phyloP scores from a whole-genome alignment of 2,329 filamentous ascomycete genomes.

The Fusarium virguliforme region DNA sequence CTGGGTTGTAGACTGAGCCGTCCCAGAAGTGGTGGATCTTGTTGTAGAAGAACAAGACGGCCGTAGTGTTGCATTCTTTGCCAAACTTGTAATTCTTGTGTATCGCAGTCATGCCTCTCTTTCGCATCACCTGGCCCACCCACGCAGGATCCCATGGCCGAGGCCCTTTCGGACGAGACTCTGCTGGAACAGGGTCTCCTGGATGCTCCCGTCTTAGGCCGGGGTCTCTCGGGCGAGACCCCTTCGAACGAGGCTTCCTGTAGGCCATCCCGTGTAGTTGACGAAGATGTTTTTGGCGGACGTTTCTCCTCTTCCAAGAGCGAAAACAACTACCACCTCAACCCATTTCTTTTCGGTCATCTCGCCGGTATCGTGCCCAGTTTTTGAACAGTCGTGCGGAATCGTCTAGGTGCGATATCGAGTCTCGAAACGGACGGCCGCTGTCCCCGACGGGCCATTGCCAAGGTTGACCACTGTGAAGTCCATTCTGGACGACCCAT shows the following conservation, averaged over 20 bases:
- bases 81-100: background rate
- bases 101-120: background rate
- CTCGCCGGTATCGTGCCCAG: background rate
- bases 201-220: background rate
- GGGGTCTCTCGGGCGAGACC: background rate
- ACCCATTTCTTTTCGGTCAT: background rate
- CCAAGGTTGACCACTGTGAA: background rate
- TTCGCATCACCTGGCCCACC: background rate
- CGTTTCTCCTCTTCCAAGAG: background rate
- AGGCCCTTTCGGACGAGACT: background rate
- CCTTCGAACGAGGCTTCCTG: background rate
- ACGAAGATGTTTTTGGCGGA: background rate
- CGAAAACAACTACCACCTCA: background rate
- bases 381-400: background rate
- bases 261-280: background rate
- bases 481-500: slow-evolving; percentile 1
- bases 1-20: background rate
- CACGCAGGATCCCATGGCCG: background rate
- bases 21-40: background rate
- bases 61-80: slow-evolving; percentile 1
- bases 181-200: background rate
- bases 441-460: background rate
- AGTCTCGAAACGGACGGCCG: background rate
- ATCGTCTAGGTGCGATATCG: background rate
- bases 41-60: background rate